phyloP scores from a whole-genome alignment of 495 filamentous ascomycete genomes.

The Penicillium turbatum region DNA sequence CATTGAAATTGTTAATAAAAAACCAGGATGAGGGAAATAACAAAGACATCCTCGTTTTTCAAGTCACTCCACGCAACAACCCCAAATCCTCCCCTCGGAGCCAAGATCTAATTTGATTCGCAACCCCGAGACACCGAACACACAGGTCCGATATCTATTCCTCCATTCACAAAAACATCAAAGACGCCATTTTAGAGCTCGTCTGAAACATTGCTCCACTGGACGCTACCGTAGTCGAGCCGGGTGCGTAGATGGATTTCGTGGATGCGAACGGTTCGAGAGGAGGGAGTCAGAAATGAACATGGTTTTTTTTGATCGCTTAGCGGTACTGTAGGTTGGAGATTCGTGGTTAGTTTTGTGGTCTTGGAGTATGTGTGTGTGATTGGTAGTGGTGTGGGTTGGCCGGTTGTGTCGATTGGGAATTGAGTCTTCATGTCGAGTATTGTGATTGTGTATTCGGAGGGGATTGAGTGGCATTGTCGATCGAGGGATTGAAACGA shows the following conservation, averaged over 20 bases:
- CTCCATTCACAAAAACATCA: slow-evolving; percentile 10
- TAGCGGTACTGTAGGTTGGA: slow-evolving; percentile 48
- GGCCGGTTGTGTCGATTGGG: neutral
- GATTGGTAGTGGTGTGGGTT: neutral
- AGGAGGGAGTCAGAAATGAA: slow-evolving; percentile 28
- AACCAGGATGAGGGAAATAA: slow-evolving; percentile 28
- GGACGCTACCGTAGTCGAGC: slow-evolving; percentile 20
- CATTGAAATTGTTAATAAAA: slow-evolving; percentile 36
- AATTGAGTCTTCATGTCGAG: neutral
- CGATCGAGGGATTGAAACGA: slow-evolving; percentile 25
- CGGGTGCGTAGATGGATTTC: slow-evolving; percentile 22
- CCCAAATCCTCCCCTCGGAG: slow-evolving; percentile 22
- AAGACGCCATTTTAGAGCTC: slow-evolving; percentile 12
- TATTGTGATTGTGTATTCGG: neutral
- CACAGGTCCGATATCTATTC: slow-evolving; percentile 5
- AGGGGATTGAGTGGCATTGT: neutral
- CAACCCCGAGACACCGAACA: slow-evolving; percentile 19
- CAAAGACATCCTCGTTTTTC: slow-evolving; percentile 29
- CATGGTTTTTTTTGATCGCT: slow-evolving; percentile 33
- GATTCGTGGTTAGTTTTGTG: slow-evolving; percentile 11
- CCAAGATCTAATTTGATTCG: slow-evolving; percentile 14
- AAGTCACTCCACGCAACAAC: slow-evolving; percentile 28
- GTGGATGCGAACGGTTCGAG: slow-evolving; percentile 38
- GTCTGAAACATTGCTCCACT: slow-evolving; percentile 20
- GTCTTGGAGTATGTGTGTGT: neutral